phyloP scores from a whole-genome alignment of 2,329 filamentous ascomycete genomes.

The Fusarium mundagurra region DNA sequence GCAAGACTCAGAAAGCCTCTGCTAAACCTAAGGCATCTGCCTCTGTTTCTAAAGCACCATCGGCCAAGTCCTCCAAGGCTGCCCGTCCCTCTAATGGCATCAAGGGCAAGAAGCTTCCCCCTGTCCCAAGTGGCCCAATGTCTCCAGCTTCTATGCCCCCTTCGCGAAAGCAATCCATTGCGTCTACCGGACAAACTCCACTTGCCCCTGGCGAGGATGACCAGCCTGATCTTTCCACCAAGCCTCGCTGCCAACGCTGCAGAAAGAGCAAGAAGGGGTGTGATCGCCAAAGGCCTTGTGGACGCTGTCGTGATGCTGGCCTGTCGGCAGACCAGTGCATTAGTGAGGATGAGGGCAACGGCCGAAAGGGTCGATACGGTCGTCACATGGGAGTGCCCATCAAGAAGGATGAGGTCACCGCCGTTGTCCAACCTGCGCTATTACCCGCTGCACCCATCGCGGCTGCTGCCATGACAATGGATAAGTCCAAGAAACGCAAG shows the following conservation, averaged over 20 bases:
- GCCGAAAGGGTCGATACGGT: conserved; percentile 91
- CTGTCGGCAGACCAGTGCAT: conserved; percentile 93
- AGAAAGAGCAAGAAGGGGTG: conserved; percentile 99
- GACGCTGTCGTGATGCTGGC: conserved; percentile 94
- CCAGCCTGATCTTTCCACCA: conserved; percentile 90
- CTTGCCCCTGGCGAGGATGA: conserved; percentile 80
- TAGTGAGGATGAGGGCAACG: conserved; percentile 97
- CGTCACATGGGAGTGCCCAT: conserved; percentile 76
- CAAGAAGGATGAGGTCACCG: conserved; percentile 63
- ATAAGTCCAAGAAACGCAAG: conserved; percentile 72
- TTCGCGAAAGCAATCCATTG: conserved; percentile 79
- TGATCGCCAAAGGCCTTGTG: conserved; percentile 94
- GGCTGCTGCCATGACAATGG: conserved; percentile 48
- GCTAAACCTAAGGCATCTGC: conserved; percentile 54
- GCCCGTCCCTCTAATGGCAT: conserved; percentile 50
- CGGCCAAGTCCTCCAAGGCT: conserved; percentile 55
- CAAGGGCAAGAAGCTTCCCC: conserved; percentile 64
- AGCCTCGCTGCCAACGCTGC: conserved; percentile 97
- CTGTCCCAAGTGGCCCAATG: conserved; percentile 59
- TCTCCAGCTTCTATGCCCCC: conserved; percentile 74
- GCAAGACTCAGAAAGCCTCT: conserved; percentile 52
- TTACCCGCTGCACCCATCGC: conserved; percentile 58
- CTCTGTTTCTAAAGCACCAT: conserved; percentile 45
- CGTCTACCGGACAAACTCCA: conserved; percentile 62
- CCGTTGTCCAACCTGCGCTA: conserved; percentile 51